A percentile compares a stretch with the other conserved stretches of the same genome.
These are phyloP conservation scores for Diplodia sapinea DNA, from an alignment of 2,329 filamentous ascomycete genomes.

Conservation along the genomic window DNA sequence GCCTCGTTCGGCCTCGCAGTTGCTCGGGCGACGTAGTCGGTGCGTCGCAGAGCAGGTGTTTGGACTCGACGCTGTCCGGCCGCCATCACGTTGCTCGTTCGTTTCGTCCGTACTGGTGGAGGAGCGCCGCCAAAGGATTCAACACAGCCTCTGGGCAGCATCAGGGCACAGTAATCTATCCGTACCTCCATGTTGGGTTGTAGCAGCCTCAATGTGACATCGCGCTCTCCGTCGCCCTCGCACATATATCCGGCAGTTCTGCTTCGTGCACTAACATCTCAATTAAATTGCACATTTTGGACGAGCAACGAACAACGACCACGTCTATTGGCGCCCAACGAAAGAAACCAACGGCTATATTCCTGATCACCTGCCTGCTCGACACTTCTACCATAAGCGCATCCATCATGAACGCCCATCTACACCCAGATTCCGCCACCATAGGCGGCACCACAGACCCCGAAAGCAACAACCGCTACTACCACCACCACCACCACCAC, in stretches of 20 bases:
- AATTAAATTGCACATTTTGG: not conserved
- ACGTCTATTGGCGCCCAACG: not conserved
- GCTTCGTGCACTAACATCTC: not conserved
- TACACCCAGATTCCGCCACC: not conserved
- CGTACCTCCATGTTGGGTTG: not conserved
- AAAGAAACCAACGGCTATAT: not conserved
- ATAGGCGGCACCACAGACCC: not conserved
- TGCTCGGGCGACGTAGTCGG: not conserved
- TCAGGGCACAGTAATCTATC: constrained; percentile 4
- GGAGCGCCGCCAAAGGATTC: not conserved
- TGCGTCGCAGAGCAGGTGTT: not conserved
- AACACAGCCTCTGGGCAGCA: constrained; percentile 3
- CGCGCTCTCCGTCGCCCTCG: not conserved
- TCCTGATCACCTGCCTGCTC: not conserved
- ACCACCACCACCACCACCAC: too few relatives aligned
- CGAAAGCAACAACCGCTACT: too few relatives aligned
- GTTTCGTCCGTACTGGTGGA: not conserved
- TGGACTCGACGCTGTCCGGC: not conserved
- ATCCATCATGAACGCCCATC: not conserved
- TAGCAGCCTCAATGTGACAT: not conserved
- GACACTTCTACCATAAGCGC: not conserved
- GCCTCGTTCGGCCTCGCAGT: not conserved
- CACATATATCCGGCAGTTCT: not conserved
- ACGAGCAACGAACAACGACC: not conserved
- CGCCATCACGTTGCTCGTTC: not conserved